Conservation (phyloP, 164 flowering plant genomes). For the Piper longum region DNA sequence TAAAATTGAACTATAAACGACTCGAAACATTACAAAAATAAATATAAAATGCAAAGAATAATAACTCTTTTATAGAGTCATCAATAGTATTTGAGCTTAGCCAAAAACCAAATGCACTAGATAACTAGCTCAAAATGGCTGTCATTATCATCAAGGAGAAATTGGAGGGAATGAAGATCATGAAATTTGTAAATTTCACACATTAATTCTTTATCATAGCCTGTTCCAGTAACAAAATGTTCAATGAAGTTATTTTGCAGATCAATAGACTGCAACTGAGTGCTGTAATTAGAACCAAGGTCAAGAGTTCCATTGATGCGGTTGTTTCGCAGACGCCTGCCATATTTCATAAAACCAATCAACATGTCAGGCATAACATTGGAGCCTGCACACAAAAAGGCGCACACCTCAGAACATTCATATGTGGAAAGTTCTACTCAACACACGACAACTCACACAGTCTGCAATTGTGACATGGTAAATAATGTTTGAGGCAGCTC, state of each 20-base stretch:
- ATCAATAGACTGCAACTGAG: slow-evolving; percentile 57
- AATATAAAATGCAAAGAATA: too few relatives aligned
- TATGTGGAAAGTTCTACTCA: not conserved
- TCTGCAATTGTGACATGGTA: slow-evolving; percentile 53
- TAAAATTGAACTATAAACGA: too few relatives aligned
- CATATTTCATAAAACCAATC: too few relatives aligned
- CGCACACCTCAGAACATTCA: too few relatives aligned
- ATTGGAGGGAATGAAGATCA: too few relatives aligned
- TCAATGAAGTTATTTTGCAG: slow-evolving; percentile 53
- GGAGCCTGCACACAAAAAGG: not conserved
- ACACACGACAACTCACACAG: slow-evolving; percentile 10
- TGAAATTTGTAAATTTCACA: not conserved
- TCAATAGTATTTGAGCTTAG: too few relatives aligned
- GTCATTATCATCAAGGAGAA: too few relatives aligned
- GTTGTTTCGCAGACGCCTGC: slow-evolving; percentile 69
- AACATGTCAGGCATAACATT: not conserved
- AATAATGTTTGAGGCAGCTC: slow-evolving; percentile 41
- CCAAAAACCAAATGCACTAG: too few relatives aligned
- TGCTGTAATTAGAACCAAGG: slow-evolving; percentile 46
- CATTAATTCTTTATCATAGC: not conserved
- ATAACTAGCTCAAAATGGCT: too few relatives aligned
- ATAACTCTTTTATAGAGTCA: too few relatives aligned
- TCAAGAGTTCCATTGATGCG: slow-evolving; percentile 40
- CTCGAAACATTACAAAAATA: too few relatives aligned
- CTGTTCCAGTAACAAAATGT: slow-evolving; percentile 22